Evolutionary conservation across 257 asterid genomes (phyloP), one percentile per base, ranked within the genome.

Genomic region (Solanum phureja): DNA sequence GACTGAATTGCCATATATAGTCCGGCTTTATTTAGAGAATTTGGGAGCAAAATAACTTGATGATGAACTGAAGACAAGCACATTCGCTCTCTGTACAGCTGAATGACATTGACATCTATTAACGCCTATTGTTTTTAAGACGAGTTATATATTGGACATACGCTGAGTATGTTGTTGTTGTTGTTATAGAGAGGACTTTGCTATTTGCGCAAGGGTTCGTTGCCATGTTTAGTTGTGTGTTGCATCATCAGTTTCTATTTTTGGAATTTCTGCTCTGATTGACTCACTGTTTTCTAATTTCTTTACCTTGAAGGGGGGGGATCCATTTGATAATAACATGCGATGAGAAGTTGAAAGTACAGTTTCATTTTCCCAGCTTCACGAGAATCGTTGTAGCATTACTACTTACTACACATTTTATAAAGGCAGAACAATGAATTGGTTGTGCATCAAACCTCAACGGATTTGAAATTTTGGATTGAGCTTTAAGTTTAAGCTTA

Each of bases 341-440:
- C 12, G 98, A 96, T 85, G 98, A 93, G 92, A 96, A 94, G 95
- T 96, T 95, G 93, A 95, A 95, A 91, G 95, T 94, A 86, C 98
- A 93, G 62, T 92, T 95, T 88, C 88, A 92, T 38, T 93, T 95
- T 46, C 56, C 56, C 56, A 46, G 18, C 56, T 46, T 46, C 56
- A 46, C 56, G 18, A 44, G 52, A 44, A 44, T 44, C 52, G 52
- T 12, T 12, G 56, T 38, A 42, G 49, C 94, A 21, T 95, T 92
- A 87, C 92, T 90, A 79, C 91, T 94, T 34, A 92, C 92, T 68
- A 88, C 89, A 76, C 98, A 94, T 87, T 87, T 95, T 89, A 89
- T 92, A 76, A 95, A 94, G 91, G 38, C 89, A n/a, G 95, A 93
- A 90, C 88, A 89, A 89, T 94, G 93, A 95, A 52, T 46, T 46